Conservation (phyloP, 2,329 filamentous ascomycete genomes). For the Teratosphaeria destructans region DNA sequence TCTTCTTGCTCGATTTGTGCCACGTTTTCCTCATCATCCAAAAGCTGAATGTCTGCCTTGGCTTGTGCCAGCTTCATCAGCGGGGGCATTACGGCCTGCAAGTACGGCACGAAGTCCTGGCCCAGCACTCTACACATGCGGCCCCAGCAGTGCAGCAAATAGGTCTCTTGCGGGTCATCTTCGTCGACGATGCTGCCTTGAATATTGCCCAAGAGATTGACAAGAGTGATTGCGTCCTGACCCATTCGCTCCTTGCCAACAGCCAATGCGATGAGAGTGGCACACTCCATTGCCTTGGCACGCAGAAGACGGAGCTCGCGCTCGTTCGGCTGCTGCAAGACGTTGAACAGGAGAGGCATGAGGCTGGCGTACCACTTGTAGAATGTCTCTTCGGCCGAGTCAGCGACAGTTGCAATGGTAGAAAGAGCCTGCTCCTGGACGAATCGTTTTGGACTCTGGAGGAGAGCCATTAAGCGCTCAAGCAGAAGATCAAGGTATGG, state of each 20-base stretch:
- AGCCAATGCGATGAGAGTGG: conserved; percentile 86
- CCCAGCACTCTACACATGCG: conserved; percentile 95
- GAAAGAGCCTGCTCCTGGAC: conserved; percentile 96
- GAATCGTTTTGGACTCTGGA: conserved; percentile 87
- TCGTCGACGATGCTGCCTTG: conserved; percentile 78
- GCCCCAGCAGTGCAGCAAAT: conserved; percentile 97
- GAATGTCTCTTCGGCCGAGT: conserved; percentile 91
- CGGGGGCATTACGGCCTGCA: conserved; percentile 88
- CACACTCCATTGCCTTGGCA: conserved; percentile 98
- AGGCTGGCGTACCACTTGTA: conserved; percentile 89
- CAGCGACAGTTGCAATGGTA: conserved; percentile 97
- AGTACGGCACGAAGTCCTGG: conserved; percentile 81
- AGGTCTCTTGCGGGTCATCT: conserved; percentile 92
- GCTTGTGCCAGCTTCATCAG: conserved; percentile 82
- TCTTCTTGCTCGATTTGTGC: conserved; percentile 89
- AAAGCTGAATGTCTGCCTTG: conserved; percentile 91
- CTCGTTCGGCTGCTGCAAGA: conserved; percentile 78
- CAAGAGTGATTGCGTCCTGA: conserved; percentile 73
- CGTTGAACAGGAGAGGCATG: conserved; percentile 88
- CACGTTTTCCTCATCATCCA: conserved; percentile 91
- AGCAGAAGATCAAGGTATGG: conserved; percentile 87
- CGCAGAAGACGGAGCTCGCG: conserved; percentile 86
- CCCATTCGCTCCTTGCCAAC: conserved; percentile 91
- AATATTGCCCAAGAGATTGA: conserved; percentile 77
- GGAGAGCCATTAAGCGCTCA: conserved; percentile 71